phyloP scores from a whole-genome alignment of 2,329 filamentous ascomycete genomes.

The Ophiosphaerella korrae region DNA sequence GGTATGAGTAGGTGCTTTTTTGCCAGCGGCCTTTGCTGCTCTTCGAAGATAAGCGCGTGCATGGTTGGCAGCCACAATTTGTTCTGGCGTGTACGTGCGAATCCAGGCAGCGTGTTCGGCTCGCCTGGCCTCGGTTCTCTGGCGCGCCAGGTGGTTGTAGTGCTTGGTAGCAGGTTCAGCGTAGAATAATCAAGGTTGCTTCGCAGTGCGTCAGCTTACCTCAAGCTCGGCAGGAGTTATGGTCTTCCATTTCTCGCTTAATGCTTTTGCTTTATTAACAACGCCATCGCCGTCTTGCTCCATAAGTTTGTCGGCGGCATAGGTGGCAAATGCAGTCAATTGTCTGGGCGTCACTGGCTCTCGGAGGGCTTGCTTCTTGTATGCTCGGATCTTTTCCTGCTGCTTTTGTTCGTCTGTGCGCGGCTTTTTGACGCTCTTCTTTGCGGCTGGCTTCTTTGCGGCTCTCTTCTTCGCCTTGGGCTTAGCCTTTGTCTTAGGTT shows the following conservation, averaged over 20 bases:
- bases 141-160: constrained; percentile 57
- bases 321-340: constrained; percentile 30
- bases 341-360: constrained; percentile 26
- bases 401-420: too few relatives aligned
- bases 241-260: constrained; percentile 25
- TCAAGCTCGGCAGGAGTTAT: constrained; percentile 44
- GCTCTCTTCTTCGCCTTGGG: constrained; percentile 3
- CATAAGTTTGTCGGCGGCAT: constrained; percentile 28
- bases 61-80: constrained; percentile 64
- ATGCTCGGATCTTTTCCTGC: constrained; percentile 23
- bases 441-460: constrained; percentile 25
- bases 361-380: constrained; percentile 46
- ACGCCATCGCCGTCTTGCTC: neutral
- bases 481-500: constrained; percentile 24
- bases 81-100: constrained; percentile 57
- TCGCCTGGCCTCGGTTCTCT: constrained; percentile 52
- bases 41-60: constrained; percentile 54
- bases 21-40: constrained; percentile 10
- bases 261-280: neutral
- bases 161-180: constrained; percentile 48
- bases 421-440: constrained; percentile 13
- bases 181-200: neutral
- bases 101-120: constrained; percentile 61
- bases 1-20: constrained; percentile 14
- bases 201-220: constrained; percentile 23